Evolutionary conservation across 2,329 filamentous ascomycete species (phyloP), one percentile per base, ranked within the genome.

Genomic region (Sclerotinia sclerotiorum): DNA sequence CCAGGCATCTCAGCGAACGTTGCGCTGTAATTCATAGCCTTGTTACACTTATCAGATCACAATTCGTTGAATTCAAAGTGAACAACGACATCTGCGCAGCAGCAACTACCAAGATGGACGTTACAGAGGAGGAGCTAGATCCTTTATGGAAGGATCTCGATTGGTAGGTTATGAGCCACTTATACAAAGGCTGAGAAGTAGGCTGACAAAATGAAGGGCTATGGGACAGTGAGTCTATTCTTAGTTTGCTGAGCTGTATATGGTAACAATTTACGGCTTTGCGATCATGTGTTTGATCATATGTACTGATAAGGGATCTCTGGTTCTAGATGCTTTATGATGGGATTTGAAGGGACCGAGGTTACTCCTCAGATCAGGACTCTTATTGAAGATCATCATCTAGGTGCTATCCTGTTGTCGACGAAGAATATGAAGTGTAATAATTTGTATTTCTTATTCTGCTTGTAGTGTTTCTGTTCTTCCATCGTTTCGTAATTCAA

Each of bases 361-460:
- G 89, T 95, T 66, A 94, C 91, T 35, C 91, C 91, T 70, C 91
- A 94, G 79, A 93, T 95, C 77, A 88, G 87, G 72, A 89, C 87
- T 74, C 85, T 94, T 73, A 95, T 97, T 76, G 88, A 92, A 78
- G 86, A 92, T 73, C 88, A 94, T 78, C 91, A 98, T 78, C 84
- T 99, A 60, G 95, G 95, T 68, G 95, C 93, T 65, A 91, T 98
- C 76, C 83, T 93, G 69, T 81, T 95, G 71, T 94, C 91, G 51
- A 91, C 91, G 71, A 94, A 94, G 81, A 95, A 95, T 73, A 82
- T 94, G 66, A 93, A 92, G 84, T 92, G 92, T 94, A 80, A 64
- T 63, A 27, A 21, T 62, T 55, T 49, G 24, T 42, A 55, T 68
- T 65, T 49, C 49, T 63, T 64, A 29, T 64, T 35, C 32, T 54